A percentile compares a stretch with the other conserved stretches of the same genome.
phyloP scores from a whole-genome alignment of 345 rosid species.

The Tarenaya hassleriana region DNA sequence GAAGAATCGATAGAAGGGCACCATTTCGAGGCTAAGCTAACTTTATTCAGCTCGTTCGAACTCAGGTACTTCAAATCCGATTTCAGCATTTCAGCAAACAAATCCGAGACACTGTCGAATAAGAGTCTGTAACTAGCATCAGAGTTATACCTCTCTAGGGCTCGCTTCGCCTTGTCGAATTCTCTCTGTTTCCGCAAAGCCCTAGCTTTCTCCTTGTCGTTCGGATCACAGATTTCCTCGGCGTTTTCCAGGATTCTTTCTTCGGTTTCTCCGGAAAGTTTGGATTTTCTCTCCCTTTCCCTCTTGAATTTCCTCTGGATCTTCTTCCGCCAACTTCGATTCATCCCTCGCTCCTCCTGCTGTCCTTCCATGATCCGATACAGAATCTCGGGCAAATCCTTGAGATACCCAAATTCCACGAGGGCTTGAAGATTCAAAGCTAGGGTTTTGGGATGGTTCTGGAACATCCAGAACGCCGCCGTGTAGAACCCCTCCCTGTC shows the following conservation, averaged over 20 bases:
- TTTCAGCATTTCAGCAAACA: constrained; percentile 26
- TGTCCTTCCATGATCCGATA: constrained; percentile 47
- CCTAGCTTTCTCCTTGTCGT: constrained; percentile 21
- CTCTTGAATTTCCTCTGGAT: constrained; percentile 24
- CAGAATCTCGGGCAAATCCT: constrained; percentile 62
- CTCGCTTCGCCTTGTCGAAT: constrained; percentile 23
- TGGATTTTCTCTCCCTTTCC: constrained; percentile 24
- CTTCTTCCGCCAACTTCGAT: constrained; percentile 17
- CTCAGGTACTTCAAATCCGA: constrained; percentile 25
- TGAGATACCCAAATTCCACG: constrained; percentile 48
- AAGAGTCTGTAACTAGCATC: constrained; percentile 22
- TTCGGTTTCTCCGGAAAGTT: constrained; percentile 21
- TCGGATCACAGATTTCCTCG: constrained; percentile 13
- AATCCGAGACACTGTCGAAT: constrained; percentile 19
- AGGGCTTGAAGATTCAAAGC: constrained; percentile 40
- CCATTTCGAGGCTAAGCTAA: constrained; percentile 31
- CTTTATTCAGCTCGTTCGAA: constrained; percentile 15
- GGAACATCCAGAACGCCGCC: constrained; percentile 46
- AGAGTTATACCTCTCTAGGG: constrained; percentile 19
- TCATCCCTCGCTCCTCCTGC: constrained; percentile 24
- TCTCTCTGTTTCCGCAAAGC: constrained; percentile 26
- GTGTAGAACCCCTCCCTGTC: constrained; percentile 64
- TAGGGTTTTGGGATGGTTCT: constrained; percentile 51
- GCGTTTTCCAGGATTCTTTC: constrained; percentile 35
- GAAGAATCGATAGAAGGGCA: constrained; percentile 32